These are phyloP conservation scores for Apodospora peruviana DNA, from an alignment of 495 filamentous ascomycete species.

Conservation along the genomic window DNA sequence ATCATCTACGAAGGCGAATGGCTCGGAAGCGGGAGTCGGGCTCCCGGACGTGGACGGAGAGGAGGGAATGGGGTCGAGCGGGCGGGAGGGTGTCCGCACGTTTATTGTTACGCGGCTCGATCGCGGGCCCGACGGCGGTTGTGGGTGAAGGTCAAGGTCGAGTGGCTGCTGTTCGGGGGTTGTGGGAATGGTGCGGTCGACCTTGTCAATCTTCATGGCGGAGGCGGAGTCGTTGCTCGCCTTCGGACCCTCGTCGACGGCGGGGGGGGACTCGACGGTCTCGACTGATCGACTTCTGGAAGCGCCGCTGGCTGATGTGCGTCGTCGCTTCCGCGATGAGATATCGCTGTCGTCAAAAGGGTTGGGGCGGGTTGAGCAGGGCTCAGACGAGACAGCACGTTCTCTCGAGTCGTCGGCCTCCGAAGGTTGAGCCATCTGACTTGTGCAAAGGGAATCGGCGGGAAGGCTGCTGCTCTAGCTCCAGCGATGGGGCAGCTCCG, in stretches of 20 bases:
- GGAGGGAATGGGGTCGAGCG: slow-evolving; percentile 34
- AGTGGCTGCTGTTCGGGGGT: slow-evolving; percentile 29
- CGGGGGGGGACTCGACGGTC: slow-evolving; percentile 17
- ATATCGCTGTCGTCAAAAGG: slow-evolving; percentile 50
- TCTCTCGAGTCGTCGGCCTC: slow-evolving; percentile 45
- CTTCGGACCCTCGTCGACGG: not conserved
- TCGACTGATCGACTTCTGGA: slow-evolving; percentile 39
- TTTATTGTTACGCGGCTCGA: slow-evolving; percentile 52
- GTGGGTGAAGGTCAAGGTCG: slow-evolving; percentile 15
- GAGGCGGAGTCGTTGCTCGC: slow-evolving; percentile 8
- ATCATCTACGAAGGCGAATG: slow-evolving; percentile 14
- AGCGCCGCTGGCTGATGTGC: slow-evolving; percentile 35
- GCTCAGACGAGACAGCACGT: slow-evolving; percentile 54
- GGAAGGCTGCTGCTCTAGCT: slow-evolving; percentile 23
- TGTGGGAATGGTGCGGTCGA: slow-evolving; percentile 29
- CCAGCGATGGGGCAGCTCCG: slow-evolving; percentile 24
- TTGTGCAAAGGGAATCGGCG: slow-evolving; percentile 18
- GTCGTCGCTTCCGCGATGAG: slow-evolving; percentile 48
- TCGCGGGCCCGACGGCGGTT: slow-evolving; percentile 26
- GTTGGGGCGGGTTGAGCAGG: slow-evolving; percentile 52
- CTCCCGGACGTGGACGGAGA: slow-evolving; percentile 41
- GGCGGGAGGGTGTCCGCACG: slow-evolving; percentile 36
- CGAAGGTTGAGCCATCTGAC: slow-evolving; percentile 51
- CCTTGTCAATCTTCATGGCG: slow-evolving; percentile 38
- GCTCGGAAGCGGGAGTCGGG: slow-evolving; percentile 12